Evolutionary conservation across 139 green algal genomes (phyloP), one percentile per base, ranked within the genome.

Genomic region (Desmodesmus armatus): DNA sequence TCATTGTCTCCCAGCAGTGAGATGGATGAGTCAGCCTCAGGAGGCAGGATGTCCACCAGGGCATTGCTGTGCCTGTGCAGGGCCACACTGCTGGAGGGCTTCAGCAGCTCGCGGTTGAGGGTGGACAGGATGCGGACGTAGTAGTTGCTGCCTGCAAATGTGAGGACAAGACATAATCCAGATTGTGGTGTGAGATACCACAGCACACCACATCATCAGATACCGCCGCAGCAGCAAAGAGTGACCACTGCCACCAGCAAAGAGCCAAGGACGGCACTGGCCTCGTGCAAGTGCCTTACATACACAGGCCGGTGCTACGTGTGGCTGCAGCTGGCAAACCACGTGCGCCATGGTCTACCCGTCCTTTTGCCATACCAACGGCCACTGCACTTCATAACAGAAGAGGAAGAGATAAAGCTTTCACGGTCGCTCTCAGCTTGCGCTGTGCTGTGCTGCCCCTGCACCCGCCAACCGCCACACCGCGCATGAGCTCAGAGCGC

Each of bases 31-130:
- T 99, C 98, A 5, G 98, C 98, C 89, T 99, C 98, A 2, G 98
- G 98, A 5, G 98, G 98, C 60, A 99, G 89, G 43, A 99, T 96
- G 91, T 99, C 97, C 41, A 99, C 98, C 35, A 99, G 92, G 6
- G 97, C 96, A 86, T 99, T 99, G 63, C 94, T 98, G 89, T 99
- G 98, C 17, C 96, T 88, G 90, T 99, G 98, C 58, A 99, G 92
- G 2, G 98, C 98, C 23, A 99, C 97, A 9, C 93, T 98, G 0
- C 95, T 92, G 27, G 90, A 96, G 19, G 98, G 97, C 89, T 98
- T 99, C 23, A 99, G 93, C 72, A 99, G 91, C 93, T 99, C 98
- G 15, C 98, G 88, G 88, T 99, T 98, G 41, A 99, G 91, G 2
- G 97, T 99, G 80, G 83, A 95, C 49, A 99, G 93, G 86, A 99